Base-by-base conservation (phyloP, 1,284 basidiomycete genomes). In the Apiotrichum laibachii region DNA sequence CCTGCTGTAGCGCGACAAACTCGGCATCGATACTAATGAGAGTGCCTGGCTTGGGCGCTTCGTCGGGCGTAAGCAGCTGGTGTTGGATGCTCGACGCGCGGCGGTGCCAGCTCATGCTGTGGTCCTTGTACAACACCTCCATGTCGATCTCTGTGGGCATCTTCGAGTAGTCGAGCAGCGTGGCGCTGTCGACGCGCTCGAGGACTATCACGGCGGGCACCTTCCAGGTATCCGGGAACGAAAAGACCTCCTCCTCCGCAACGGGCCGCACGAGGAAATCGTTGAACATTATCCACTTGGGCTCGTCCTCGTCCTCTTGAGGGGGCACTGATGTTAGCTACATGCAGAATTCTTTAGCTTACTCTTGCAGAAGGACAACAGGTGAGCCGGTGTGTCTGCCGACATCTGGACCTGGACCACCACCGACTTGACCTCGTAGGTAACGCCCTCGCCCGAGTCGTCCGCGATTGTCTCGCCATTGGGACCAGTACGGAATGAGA, bases 1-100 rank as follows among this genome's bases (percentile, higher is more conserved):
- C 95, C 86, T 92, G 89, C 74, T 98, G 92, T 82, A 99, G 88
- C 18, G 88, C 89, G 9, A 99, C 94, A 73, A 99, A 99, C 74
- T 99, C 96, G 2, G 96, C 92, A 72, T 99, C 96, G 64, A 99
- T 98, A 2, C 94, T 87, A 21, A 99, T 87, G 47, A 96, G 80
- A 5, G 89, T 94, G 3, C 93, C 95, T 12, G 87, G 86, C 57
- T 77, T 84, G 0, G 93, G 95, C 19, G 96, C 77, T 76, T 98
- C 95, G n/a, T 87, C 85, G 18, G 80, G 78, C 2, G 79, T 76
- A 33, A 98, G 79, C 40, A 85, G 81, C 62, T 88, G 84, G 68
- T 98, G 94, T 72, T 89, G 89, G 69, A 95, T 86, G 60, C 84
- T 73, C 45, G 72, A 81, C 18, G 82, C 80, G 69, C 93, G 87